A percentile compares a stretch with the other conserved stretches of the same genome.
These are phyloP conservation scores for Vitis hybrid DNA, from an alignment of 177 flowering plant genomes.

Conservation along the genomic window DNA sequence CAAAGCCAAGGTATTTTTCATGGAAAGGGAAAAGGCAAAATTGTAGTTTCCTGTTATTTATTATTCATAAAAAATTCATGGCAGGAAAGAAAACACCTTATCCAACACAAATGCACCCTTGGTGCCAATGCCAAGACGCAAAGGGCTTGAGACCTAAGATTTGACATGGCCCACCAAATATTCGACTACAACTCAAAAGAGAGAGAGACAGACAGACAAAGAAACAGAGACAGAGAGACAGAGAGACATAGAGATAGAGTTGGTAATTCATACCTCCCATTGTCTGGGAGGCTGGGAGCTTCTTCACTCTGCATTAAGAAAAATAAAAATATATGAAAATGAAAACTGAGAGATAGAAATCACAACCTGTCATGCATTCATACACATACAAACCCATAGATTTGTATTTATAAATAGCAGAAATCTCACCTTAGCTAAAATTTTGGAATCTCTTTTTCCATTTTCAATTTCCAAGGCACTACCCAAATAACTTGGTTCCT, in stretches of 20 bases:
- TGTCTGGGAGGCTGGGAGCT: slow-evolving; percentile 1
- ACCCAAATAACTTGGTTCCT: slow-evolving; percentile 8
- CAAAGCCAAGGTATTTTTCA: too few relatives aligned
- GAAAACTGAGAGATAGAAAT: background rate
- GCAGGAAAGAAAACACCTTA: background rate
- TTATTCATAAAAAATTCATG: too few relatives aligned
- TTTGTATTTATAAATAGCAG: background rate
- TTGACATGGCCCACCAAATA: background rate
- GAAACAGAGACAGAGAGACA: background rate
- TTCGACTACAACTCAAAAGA: background rate
- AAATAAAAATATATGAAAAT: background rate
- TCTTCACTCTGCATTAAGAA: slow-evolving; percentile 20
- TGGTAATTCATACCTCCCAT: slow-evolving; percentile 17
- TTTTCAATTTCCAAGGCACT: slow-evolving; percentile 15
- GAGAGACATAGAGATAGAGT: too few relatives aligned
- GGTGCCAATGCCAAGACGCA: background rate
- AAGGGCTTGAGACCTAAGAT: background rate
- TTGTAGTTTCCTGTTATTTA: too few relatives aligned
- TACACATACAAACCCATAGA: background rate
- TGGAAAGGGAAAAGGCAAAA: too few relatives aligned
- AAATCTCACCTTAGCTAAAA: slow-evolving; percentile 21
- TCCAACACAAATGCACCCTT: background rate
- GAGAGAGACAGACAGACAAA: background rate
- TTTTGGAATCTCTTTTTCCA: slow-evolving; percentile 19
- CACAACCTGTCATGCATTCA: background rate